Percentiles rank a stretch among this genome's conserved stretches.
These are phyloP conservation scores for Vitis cinerea DNA, from an alignment of 164 flowering plant species.

Conservation along the genomic window DNA sequence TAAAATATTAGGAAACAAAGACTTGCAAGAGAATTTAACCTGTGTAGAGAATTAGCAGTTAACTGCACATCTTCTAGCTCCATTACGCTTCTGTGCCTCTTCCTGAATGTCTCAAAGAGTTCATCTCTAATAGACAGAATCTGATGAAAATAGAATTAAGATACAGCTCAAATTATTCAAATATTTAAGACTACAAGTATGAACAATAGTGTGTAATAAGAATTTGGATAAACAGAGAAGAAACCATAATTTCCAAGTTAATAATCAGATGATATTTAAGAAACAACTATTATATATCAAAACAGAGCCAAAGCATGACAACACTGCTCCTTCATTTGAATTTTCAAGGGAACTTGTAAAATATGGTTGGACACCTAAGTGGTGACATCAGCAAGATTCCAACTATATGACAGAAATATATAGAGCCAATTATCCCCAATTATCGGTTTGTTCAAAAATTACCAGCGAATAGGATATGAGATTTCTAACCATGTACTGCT, in stretches of 20 bases:
- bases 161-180: constrained; percentile 1
- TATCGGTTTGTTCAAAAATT: too few relatives aligned
- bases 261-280: not conserved
- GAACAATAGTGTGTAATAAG: not conserved
- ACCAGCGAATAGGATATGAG: too few relatives aligned
- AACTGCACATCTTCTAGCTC: constrained; percentile 90
- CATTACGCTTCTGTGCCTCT: constrained; percentile 89
- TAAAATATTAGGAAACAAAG: not conserved
- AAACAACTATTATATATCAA: too few relatives aligned
- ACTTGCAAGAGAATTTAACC: constrained; percentile 34
- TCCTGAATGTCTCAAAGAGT: constrained; percentile 90
- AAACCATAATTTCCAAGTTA: not conserved
- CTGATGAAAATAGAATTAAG: constrained; percentile 35
- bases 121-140: constrained; percentile 90
- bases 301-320: too few relatives aligned
- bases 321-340: too few relatives aligned
- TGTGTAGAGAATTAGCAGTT: constrained; percentile 84
- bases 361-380: too few relatives aligned
- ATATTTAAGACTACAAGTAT: not conserved
- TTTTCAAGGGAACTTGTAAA: too few relatives aligned
- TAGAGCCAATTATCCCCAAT: too few relatives aligned
- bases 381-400: too few relatives aligned
- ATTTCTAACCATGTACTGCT: too few relatives aligned
- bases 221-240: not conserved
- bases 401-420: too few relatives aligned